Conservation (phyloP, 345 rosid genomes). For the Rhodamnia argentea region DNA sequence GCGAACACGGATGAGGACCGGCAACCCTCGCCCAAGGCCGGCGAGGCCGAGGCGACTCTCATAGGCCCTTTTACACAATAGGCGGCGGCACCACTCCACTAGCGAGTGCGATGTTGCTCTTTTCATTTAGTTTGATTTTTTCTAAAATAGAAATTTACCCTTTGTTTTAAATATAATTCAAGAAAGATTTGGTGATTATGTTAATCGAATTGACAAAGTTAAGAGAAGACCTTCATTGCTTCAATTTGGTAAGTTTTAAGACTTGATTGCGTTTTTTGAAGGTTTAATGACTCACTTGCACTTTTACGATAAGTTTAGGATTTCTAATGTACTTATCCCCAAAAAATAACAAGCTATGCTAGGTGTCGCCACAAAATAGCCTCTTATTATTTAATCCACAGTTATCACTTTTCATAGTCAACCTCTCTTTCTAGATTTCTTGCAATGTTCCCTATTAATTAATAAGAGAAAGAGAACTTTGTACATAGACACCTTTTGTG, state of each 20-base stretch:
- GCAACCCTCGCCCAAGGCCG: too few species aligned
- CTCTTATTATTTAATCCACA: not conserved
- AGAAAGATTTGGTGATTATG: not conserved
- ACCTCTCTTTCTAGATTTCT: not conserved
- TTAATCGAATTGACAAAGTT: not conserved
- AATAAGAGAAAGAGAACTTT: not conserved
- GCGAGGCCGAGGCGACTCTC: too few species aligned
- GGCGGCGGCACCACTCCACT: too few species aligned
- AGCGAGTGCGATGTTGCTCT: too few species aligned
- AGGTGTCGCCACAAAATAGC: not conserved
- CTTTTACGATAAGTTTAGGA: not conserved
- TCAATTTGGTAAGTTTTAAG: not conserved
- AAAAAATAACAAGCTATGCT: not conserved
- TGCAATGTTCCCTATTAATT: not conserved
- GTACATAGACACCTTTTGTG: not conserved
- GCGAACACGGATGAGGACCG: too few species aligned
- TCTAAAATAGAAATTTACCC: too few species aligned
- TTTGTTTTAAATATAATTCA: too few species aligned
- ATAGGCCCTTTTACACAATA: too few species aligned
- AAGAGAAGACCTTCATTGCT: not conserved
- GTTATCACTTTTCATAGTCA: not conserved
- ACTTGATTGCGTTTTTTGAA: not conserved
- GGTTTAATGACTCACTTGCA: not conserved
- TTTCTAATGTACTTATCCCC: fast-evolving
- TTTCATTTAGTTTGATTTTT: too few species aligned